Base-by-base conservation (phyloP, 2,329 filamentous ascomycete species). In the Aspergillus ochraceoroseus region DNA sequence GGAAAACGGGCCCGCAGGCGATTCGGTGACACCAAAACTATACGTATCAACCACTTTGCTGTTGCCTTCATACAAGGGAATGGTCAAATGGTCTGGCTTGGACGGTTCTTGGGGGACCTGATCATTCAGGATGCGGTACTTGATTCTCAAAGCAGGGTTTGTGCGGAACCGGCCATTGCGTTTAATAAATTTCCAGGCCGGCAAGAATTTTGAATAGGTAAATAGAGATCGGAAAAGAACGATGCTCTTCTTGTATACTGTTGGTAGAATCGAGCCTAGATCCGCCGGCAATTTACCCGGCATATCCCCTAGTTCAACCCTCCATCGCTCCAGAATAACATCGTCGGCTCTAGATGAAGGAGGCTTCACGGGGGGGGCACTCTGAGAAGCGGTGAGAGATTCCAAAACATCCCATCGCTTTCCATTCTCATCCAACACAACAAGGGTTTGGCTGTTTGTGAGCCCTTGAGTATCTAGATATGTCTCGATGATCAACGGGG, bases 171-270 rank as follows among this genome's bases (percentile, higher is more conserved):
- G 90, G 13, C 79, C 77, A 48, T 85, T 74, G 35, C 78, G 80
- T 55, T 85, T 83, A 57, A 84, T 80, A 57, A 94, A 84, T 66
- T 83, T 94, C 82, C 85, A 95, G 15, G 85, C 81, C 2, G 92
- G 92, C 47, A 95, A 70, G 47, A 95, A 77, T 54, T 86, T 83
- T 27, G 87, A 79, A 39, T 85, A 85, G 34, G 86, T 80, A 63
- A 86, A 95, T 31, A 98, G 74, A 1, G 88, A 88, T 45, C 92
- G 79, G 66, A 96, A 95, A 54, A 95, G 80, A 52, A 96, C 85
- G 49, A 98, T 94, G 55, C 86, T 87, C 68, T 94, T 92, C 70
- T 98, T 98, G 74, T 98, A 98, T 43, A 95, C 82, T 37, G 87
- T 90, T 9, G 92, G 88, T 36, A 96, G 70, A 20, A 77, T 71